Conservation (phyloP, 129 eudicot species). For the Gnaphalium uliginosum region DNA sequence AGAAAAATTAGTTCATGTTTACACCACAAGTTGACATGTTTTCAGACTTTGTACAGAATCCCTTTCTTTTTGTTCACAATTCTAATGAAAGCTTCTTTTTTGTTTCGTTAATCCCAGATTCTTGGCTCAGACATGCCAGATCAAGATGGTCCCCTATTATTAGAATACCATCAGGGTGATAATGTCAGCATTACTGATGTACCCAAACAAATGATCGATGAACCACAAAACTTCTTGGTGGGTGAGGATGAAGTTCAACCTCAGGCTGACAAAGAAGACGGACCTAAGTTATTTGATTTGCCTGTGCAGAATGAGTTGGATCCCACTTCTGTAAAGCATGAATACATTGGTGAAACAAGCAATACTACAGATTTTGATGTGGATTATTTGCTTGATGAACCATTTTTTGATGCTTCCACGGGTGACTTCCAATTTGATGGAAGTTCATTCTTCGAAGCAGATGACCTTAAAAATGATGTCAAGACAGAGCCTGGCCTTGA, state of each 20-base stretch:
- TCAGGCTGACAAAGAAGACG: slow-evolving; percentile 39
- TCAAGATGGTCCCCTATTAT: slow-evolving; percentile 39
- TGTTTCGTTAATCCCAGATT: slow-evolving; percentile 41
- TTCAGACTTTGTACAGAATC: neutral
- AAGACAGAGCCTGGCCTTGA: slow-evolving; percentile 50
- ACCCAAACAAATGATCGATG: slow-evolving; percentile 30
- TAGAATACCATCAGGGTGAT: slow-evolving; percentile 35
- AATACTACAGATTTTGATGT: slow-evolving; percentile 37
- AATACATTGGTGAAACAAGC: slow-evolving; percentile 53
- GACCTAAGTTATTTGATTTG: slow-evolving; percentile 41
- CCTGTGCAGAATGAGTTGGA: slow-evolving; percentile 43
- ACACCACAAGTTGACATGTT: neutral
- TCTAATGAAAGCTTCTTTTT: slow-evolving; percentile 17
- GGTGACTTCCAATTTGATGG: slow-evolving; percentile 42
- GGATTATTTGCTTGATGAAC: slow-evolving; percentile 60
- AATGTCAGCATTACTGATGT: slow-evolving; percentile 35
- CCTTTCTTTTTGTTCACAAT: neutral
- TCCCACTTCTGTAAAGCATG: slow-evolving; percentile 53
- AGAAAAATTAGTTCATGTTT: neutral
- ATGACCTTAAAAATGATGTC: slow-evolving; percentile 53
- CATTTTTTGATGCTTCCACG: slow-evolving; percentile 48
- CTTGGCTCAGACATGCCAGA: slow-evolving; percentile 52
- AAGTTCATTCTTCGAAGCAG: slow-evolving; percentile 67
- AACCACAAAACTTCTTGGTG: slow-evolving; percentile 29
- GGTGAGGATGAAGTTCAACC: slow-evolving; percentile 32